Percentiles rank a stretch among this genome's conserved stretches.
Conservation (phyloP, 2,329 filamentous ascomycete species). For the Pseudogymnoascus sp. region DNA sequence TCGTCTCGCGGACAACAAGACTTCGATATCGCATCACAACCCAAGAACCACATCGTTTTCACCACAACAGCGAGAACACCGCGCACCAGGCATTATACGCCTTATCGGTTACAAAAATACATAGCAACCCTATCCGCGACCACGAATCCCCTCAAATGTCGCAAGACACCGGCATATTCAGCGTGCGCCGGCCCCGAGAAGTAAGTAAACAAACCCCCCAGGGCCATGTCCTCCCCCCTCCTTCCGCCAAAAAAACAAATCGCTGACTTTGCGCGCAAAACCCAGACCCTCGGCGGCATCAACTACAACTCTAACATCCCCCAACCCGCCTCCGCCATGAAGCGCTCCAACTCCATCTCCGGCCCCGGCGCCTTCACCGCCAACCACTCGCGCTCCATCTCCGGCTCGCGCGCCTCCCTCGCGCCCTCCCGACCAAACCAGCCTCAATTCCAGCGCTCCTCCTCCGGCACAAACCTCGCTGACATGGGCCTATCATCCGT, state of each 20-base stretch:
- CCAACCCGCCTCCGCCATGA: constrained; percentile 86
- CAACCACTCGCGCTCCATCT: constrained; percentile 73
- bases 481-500: constrained; percentile 76
- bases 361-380: constrained; percentile 56
- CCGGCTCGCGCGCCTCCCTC: constrained; percentile 76
- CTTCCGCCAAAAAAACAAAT: background rate
- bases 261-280: constrained; percentile 10
- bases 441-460: constrained; percentile 76
- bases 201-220: constrained; percentile 41
- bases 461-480: constrained; percentile 70
- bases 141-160: constrained; percentile 49
- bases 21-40: background rate
- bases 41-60: background rate
- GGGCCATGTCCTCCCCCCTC: constrained; percentile 4
- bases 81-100: background rate
- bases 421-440: constrained; percentile 76
- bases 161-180: constrained; percentile 81
- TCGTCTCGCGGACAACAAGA: constrained; percentile 9
- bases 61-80: background rate
- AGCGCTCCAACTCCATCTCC: constrained; percentile 75
- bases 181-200: constrained; percentile 84
- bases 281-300: constrained; percentile 75
- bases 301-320: constrained; percentile 79
- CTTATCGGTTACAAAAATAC: background rate
- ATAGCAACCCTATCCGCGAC: background rate